These are phyloP conservation scores for Aureoboletus auriporus DNA, from an alignment of 768 basidiomycete species.

Conservation along the genomic window DNA sequence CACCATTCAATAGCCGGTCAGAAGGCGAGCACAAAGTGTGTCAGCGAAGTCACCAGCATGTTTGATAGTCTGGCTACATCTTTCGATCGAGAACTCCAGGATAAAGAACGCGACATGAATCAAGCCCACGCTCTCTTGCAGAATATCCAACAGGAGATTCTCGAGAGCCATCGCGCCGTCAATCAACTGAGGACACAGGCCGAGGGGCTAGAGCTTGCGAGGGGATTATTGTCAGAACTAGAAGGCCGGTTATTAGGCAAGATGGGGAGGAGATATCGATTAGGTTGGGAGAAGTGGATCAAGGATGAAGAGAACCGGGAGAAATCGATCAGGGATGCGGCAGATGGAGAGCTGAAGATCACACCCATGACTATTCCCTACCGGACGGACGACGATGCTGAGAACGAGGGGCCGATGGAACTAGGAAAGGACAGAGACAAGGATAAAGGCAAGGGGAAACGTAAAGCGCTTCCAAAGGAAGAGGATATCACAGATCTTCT, in stretches of 20 bases:
- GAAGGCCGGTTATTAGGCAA: conserved; percentile 65
- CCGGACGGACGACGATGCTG: conserved; percentile 44
- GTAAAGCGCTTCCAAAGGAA: conserved; percentile 42
- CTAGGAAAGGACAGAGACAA: conserved; percentile 38
- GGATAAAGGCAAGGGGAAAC: conserved; percentile 53
- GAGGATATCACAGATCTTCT: conserved; percentile 67
- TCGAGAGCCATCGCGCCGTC: conserved; percentile 77
- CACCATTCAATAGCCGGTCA: conserved; percentile 86
- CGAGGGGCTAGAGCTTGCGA: conserved; percentile 59
- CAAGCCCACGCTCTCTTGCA: conserved; percentile 85
- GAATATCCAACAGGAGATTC: conserved; percentile 87
- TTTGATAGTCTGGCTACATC: conserved; percentile 84
- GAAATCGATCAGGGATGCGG: conserved; percentile 56
- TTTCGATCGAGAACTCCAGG: conserved; percentile 88
- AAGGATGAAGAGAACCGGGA: conserved; percentile 82
- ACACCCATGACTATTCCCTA: conserved; percentile 44
- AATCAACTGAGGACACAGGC: conserved; percentile 65
- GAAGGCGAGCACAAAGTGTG: conserved; percentile 77
- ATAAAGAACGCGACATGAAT: conserved; percentile 86
- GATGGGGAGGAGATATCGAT: conserved; percentile 77
- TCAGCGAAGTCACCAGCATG: conserved; percentile 82
- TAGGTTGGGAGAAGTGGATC: conserved; percentile 93
- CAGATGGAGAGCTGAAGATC: conserved; percentile 51
- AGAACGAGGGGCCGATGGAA: conserved; percentile 35
- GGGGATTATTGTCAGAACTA: conserved; percentile 53